Conservation (phyloP, 129 eudicot genomes). For the Tagetes patula region DNA sequence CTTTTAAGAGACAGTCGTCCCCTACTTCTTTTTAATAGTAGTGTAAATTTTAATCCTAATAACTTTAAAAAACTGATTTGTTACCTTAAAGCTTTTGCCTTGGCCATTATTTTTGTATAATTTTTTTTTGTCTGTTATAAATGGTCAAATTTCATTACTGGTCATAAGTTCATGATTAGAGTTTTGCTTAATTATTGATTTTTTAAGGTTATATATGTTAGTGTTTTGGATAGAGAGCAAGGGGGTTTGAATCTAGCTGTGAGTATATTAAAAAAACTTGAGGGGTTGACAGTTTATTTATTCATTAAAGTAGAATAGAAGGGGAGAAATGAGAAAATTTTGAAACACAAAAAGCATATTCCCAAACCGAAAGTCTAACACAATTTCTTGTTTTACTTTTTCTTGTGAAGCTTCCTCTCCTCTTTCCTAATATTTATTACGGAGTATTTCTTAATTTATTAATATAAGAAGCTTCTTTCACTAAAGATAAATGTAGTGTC, state of each 20-base stretch:
- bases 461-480: conserved; percentile 17
- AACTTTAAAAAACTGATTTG: no score
- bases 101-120: no score
- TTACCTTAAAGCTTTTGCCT: no score
- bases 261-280: not conserved
- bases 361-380: conserved; percentile 34
- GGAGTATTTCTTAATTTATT: not conserved
- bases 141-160: no score
- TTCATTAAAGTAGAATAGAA: conserved; percentile 21
- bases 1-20: no score
- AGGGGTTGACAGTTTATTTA: conserved; percentile 7
- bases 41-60: no score
- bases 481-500: not conserved
- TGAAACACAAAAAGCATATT: conserved; percentile 34
- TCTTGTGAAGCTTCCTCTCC: conserved; percentile 12
- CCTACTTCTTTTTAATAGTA: no score
- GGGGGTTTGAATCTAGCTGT: not conserved
- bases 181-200: no score
- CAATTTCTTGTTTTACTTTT: not conserved
- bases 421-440: conserved; percentile 7
- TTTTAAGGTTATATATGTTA: no score
- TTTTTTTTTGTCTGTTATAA: no score
- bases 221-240: no score
- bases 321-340: conserved; percentile 4
- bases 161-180: no score